Evolutionary conservation across 805 yeast species (phyloP), one percentile per base, ranked within the genome.

Genomic region (Yamadazyma paraphyllophila): DNA sequence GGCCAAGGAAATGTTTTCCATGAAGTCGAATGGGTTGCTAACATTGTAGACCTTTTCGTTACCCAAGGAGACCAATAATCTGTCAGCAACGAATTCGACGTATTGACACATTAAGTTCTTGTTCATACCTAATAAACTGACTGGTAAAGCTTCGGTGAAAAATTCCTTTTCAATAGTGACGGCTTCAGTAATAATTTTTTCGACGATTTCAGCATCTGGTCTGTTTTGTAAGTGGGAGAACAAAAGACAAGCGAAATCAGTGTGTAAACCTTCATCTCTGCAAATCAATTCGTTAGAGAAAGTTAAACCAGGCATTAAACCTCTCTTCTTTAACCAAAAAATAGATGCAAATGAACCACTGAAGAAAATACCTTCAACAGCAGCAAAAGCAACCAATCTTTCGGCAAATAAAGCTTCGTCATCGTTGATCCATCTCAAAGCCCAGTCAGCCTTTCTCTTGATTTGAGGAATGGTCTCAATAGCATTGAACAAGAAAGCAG

Each of bases 271-370:
- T 77, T 92, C 99, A 70, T 92, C 99, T 74, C 99, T 89, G 65
- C 96, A 90, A 61, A 92, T 92, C 66, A 92, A 82, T 74, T 92
- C 99, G 72, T 92, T 92, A 46, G 98, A 91, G 80, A 92, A 94
- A 36, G 98, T 92, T 61, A 92, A 78, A 64, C 99, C 99, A 31
- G 99, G 98, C 99, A 92, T 92, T 65, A 92, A 77, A 66, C 99
- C 99, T 71, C 97, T 86, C 82, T 92, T 92, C 82, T 94, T 92
- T 64, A 92, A 82, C 99, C 99, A 92, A 77, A 92, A 92, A 65
- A 92, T 90, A 44, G 98, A 90, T 41, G 99, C 99, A 66, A 92
- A 92, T 2, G 98, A 94, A 53, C 99, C 99, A 38, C 96, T 86
- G 80, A 92, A 92, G 83, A 92, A 92, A 53, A 94, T 88, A 76